Evolutionary conservation across 257 asterid genomes (phyloP), one percentile per base, ranked within the genome.

Genomic region (Scutellaria baicalensis): DNA sequence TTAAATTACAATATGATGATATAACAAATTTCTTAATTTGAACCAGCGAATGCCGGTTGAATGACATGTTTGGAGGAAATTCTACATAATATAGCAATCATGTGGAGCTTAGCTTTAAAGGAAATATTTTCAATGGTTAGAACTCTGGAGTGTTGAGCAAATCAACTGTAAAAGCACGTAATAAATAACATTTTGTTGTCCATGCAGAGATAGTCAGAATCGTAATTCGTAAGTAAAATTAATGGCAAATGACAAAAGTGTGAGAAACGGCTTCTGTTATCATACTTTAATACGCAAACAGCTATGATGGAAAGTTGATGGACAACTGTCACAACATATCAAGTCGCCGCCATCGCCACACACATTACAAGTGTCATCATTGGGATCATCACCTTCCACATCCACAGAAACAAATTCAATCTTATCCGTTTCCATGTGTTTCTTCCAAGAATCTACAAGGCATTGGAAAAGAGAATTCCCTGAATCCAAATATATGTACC

Each of bases 281-380:
- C 86, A 56, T 89, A 94, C 99, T 67, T 88, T 64, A 77, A 88
- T 86, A 70, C 69, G 78, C 83, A 94, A 86, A 83, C 97, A 94
- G 82, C 85, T 82, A 52, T 82, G 87, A 79, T 94, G 99, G 79
- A 94, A 94, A 20, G 99, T 94, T 35, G 99, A 88, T 8, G 99
- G 97, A 80, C 99, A 94, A 36, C 96, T 70, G 71, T 94, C 97
- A 59, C 99, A 91, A 75, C 99, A 94, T 68, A 88, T 86, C 88
- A 94, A 81, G 69, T 89, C 84, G 73, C 99, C 99, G 58, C 97
- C 99, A 78, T 94, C 97, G 16, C 96, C 97, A 74, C 99, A 94
- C 35, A 94, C 74, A 72, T 88, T 86, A 77, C 99, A 94, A 7
- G 92, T 94, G 83, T 91, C 99, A 55, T 94, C 99, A 75, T 88